Conservation (phyloP, 352 stramenopile genomes). For the Globisporangium heterothallicum region DNA sequence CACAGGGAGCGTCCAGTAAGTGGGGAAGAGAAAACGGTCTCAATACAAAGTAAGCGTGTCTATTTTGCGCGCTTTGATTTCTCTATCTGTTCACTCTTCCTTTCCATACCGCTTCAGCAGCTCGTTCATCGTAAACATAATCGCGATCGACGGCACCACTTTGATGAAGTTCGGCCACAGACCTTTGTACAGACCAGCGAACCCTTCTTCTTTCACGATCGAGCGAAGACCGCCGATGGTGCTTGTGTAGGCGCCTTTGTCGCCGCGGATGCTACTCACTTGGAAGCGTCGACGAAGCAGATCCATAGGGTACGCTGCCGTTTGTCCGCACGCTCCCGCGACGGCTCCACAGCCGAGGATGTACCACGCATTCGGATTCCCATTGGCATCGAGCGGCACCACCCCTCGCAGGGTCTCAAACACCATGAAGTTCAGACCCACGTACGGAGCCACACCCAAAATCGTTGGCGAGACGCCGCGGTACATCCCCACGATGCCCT, state of each 20-base stretch:
- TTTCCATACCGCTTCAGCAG: constrained; percentile 45
- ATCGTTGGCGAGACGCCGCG: constrained; percentile 55
- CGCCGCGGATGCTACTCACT: constrained; percentile 37
- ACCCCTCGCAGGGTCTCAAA: constrained; percentile 56
- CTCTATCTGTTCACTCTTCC: constrained; percentile 7
- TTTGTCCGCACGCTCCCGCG: constrained; percentile 65
- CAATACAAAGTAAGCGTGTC: too few species aligned
- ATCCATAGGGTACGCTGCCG: constrained; percentile 70
- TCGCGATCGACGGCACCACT: constrained; percentile 72
- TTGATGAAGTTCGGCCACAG: constrained; percentile 70
- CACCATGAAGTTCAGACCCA: constrained; percentile 73
- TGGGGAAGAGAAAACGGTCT: too few species aligned
- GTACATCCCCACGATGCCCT: constrained; percentile 59
- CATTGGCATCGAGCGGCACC: constrained; percentile 35
- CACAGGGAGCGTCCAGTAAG: not conserved
- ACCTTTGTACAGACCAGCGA: constrained; percentile 63
- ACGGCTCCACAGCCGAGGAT: constrained; percentile 54
- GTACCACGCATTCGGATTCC: constrained; percentile 47
- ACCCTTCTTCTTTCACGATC: constrained; percentile 49
- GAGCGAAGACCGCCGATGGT: constrained; percentile 38
- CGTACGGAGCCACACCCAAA: constrained; percentile 67
- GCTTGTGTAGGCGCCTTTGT: constrained; percentile 33
- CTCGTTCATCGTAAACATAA: constrained; percentile 82
- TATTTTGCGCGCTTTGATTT: not conserved
- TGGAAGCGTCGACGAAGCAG: constrained; percentile 72